These are phyloP conservation scores for Coemansia sp. DNA, from an alignment of 192 early-diverging fungal genomes.

Conservation along the genomic window DNA sequence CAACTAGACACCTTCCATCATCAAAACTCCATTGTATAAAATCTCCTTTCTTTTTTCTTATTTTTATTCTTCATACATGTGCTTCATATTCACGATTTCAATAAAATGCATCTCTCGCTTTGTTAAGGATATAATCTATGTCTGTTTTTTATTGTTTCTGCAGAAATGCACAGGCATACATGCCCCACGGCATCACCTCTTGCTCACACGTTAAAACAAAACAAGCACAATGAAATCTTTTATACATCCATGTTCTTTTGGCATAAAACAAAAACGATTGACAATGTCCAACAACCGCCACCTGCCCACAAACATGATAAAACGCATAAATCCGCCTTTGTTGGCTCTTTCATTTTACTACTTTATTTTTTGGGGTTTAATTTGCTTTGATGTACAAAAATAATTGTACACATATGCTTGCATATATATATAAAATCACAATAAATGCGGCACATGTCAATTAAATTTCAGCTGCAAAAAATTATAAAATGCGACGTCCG, in stretches of 20 bases:
- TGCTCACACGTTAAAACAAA: background rate
- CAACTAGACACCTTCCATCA: background rate
- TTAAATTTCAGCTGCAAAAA: background rate
- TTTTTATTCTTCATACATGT: background rate
- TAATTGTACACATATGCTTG: background rate
- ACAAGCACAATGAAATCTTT: background rate
- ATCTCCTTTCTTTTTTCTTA: background rate
- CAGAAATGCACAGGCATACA: background rate
- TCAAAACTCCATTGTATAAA: background rate
- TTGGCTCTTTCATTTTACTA: background rate
- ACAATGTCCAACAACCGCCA: background rate
- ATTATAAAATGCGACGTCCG: constrained; percentile 59
- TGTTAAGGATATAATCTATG: background rate
- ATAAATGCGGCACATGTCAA: background rate
- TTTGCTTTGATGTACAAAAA: background rate
- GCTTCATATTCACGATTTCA: background rate
- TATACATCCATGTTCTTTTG: background rate
- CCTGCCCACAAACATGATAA: background rate
- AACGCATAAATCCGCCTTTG: background rate
- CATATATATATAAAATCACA: background rate
- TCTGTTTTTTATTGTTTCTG: background rate
- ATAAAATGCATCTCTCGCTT: background rate
- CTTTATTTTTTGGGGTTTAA: too few relatives aligned
- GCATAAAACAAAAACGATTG: background rate
- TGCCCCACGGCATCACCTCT: background rate